Conservation (phyloP, 2,329 filamentous ascomycete genomes). For the Onygenales sp. region DNA sequence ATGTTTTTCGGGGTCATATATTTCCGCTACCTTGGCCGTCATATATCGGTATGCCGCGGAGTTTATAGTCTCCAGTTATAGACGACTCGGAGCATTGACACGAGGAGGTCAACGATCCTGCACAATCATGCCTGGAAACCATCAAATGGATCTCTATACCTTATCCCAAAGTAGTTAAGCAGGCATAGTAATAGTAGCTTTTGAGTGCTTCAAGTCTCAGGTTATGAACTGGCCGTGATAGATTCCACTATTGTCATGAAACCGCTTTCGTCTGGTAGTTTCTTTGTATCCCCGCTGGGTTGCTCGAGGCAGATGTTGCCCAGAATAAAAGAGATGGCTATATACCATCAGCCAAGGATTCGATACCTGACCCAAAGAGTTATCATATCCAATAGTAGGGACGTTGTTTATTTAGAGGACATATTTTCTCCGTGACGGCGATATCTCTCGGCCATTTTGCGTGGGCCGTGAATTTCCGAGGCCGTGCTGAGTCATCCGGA, state of each 20-base stretch:
- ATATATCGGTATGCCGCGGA: no score
- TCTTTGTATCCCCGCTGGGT: slow-evolving; percentile 17
- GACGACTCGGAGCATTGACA: no score
- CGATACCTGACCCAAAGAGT: slow-evolving; percentile 18
- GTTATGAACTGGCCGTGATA: no score
- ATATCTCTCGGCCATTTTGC: background rate
- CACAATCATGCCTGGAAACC: no score
- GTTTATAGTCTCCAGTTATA: no score
- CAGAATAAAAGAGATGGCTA: background rate
- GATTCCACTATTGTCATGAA: background rate
- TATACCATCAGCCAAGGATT: slow-evolving; percentile 5
- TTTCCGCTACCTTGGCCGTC: no score
- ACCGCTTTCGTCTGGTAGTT: background rate
- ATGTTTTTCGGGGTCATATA: no score
- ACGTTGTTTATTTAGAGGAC: background rate
- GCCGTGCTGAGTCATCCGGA: background rate
- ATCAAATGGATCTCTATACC: no score
- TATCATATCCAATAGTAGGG: background rate
- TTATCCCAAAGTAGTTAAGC: no score
- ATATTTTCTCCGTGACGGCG: slow-evolving; percentile 14
- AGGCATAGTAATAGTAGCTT: no score
- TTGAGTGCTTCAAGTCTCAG: no score
- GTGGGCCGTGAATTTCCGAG: slow-evolving; percentile 3
- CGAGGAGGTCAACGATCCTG: no score
- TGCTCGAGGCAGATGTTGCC: slow-evolving; percentile 11